Conservation (phyloP, 2,329 filamentous ascomycete genomes). For the Zymoseptoria tritici region DNA sequence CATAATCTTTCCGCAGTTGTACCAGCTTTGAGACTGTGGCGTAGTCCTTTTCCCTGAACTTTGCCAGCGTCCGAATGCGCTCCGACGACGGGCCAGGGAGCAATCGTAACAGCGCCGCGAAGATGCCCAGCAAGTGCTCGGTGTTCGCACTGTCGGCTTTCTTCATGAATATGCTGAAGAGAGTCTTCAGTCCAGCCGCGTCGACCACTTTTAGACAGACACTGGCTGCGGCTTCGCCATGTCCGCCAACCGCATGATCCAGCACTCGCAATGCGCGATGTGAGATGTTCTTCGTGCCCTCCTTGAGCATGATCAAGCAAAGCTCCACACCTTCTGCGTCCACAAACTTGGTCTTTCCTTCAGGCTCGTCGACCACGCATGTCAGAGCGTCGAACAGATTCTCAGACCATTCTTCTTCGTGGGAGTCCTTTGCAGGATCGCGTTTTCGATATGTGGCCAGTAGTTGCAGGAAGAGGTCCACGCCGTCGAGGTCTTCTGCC, state of each 20-base stretch:
- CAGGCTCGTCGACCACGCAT: slow-evolving; percentile 65
- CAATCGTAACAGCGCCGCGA: slow-evolving; percentile 71
- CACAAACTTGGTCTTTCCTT: slow-evolving; percentile 73
- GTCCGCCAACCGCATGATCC: slow-evolving; percentile 68
- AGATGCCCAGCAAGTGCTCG: slow-evolving; percentile 79
- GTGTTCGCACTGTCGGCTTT: slow-evolving; percentile 59
- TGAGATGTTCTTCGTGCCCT: slow-evolving; percentile 77
- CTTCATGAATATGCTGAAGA: slow-evolving; percentile 86
- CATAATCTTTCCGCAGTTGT: slow-evolving; percentile 63
- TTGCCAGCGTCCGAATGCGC: slow-evolving; percentile 78
- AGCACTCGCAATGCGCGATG: slow-evolving; percentile 69
- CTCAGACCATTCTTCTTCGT: slow-evolving; percentile 92
- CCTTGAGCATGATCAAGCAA: slow-evolving; percentile 81
- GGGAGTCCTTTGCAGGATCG: slow-evolving; percentile 75
- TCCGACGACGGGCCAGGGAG: slow-evolving; percentile 70
- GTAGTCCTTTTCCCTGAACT: slow-evolving; percentile 93
- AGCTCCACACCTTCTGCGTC: slow-evolving; percentile 90
- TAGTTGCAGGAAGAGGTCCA: slow-evolving; percentile 75
- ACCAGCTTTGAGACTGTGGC: slow-evolving; percentile 72
- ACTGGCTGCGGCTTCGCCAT: slow-evolving; percentile 35
- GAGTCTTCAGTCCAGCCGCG: slow-evolving; percentile 71
- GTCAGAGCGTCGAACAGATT: slow-evolving; percentile 85
- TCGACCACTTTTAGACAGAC: slow-evolving; percentile 74
- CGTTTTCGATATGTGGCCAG: slow-evolving; percentile 76
- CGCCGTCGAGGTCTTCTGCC: slow-evolving; percentile 51